Base-by-base conservation (phyloP, 108 stramenopile species). In the Cyclostephanos tholiformis region DNA sequence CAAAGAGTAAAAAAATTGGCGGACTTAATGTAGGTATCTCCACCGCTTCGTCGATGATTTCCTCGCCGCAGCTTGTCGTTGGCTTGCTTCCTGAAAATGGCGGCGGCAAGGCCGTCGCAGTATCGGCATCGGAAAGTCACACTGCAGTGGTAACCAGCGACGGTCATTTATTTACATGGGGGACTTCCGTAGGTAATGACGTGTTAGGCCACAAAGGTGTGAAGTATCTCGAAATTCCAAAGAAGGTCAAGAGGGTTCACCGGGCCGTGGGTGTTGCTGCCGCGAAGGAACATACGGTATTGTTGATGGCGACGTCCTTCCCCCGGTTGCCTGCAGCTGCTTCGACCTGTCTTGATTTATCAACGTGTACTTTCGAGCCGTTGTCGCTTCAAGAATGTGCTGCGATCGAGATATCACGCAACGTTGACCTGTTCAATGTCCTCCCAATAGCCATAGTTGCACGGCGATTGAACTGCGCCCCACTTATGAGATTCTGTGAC, bases 111-210 rank as follows among this genome's bases (percentile, higher is more conserved):
- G 93, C 88, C 51, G 89, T 95, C 29, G 83, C 89, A 12, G 80
- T 95, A 12, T 88, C 89, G 10, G 91, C 91, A 17, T 90, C 89
- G 11, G 91, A 88, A 25, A 79, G 87, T 44, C 93, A 91, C 43
- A 91, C 88, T 29, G 93, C 91, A 25, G 82, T 95, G 20, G 77
- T 92, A 16, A 90, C 89, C 0, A 73, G 82, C 29, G 79, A 81
- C 26, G 93, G 93, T 11, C 88, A 90, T 48, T 56, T 95, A 16
- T 95, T 79, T 65, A 95, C 89, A 0, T 94, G 93, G 93, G 93
- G 93, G 7, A 83, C 85, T 8, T 76, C 85, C 8, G 59, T 87
- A 30, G 87, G 79, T 2, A 90, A 80, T 20, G 69, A 87, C 71
- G 80, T 87, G 12, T 41, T 91, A 22, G 93, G 93, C 11, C 93